A percentile compares a stretch with the other conserved stretches of the same genome.
Conservation (phyloP, 2,329 filamentous ascomycete species). For the Fusarium keratoplasticum region DNA sequence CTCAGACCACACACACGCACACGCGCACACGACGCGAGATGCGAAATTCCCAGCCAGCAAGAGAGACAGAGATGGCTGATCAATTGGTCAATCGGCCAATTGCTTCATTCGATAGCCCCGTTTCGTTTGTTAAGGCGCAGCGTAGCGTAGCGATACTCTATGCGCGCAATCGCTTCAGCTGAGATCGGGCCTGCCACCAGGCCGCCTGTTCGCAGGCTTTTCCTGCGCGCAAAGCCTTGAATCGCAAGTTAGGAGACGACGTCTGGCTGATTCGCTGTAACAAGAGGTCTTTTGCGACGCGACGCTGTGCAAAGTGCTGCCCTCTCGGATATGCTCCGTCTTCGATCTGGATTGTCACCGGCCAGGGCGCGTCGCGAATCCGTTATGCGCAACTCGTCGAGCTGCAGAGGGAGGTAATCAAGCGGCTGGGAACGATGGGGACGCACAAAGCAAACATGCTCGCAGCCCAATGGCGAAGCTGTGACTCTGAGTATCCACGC, state of each 20-base stretch:
- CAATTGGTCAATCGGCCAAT: slow-evolving; percentile 7
- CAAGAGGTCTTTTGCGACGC: slow-evolving; percentile 2
- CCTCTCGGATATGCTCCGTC: background rate
- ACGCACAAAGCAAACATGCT: slow-evolving; percentile 36
- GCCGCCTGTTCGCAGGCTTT: slow-evolving; percentile 6
- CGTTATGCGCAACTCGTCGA: slow-evolving; percentile 26
- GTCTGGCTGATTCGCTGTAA: background rate
- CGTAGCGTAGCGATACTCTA: background rate
- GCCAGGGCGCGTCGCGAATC: slow-evolving; percentile 24
- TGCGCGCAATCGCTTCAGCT: slow-evolving; percentile 18
- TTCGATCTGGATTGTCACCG: slow-evolving; percentile 14
- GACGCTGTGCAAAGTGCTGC: slow-evolving; percentile 17
- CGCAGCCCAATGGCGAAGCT: slow-evolving; percentile 38
- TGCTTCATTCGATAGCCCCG: slow-evolving; percentile 12
- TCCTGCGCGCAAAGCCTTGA: slow-evolving; percentile 2
- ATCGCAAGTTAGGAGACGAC: background rate
- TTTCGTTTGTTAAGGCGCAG: background rate
- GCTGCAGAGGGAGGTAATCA: slow-evolving; percentile 18
- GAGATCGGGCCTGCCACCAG: background rate
- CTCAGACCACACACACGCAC: slow-evolving; percentile 28
- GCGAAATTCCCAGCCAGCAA: slow-evolving; percentile 3
- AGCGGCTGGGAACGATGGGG: slow-evolving; percentile 35
- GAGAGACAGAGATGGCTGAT: background rate
- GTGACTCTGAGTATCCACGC: slow-evolving; percentile 19
- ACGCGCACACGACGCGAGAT: slow-evolving; percentile 8